These are phyloP conservation scores for Neolentinus lepideus DNA, from an alignment of 1,284 basidiomycete genomes.

Conservation along the genomic window DNA sequence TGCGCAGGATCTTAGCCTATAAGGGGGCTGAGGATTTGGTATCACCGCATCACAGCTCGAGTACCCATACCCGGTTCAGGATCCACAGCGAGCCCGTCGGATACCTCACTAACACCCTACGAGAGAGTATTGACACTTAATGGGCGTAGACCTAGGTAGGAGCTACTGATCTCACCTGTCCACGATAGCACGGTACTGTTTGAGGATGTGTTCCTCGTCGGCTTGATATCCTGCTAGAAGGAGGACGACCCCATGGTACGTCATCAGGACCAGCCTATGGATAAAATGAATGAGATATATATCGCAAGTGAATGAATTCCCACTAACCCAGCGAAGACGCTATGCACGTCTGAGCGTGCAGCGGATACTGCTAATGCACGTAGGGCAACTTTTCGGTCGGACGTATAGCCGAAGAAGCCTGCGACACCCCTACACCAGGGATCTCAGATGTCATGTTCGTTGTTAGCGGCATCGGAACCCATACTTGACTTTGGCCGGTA, in stretches of 20 bases:
- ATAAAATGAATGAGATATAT: neutral
- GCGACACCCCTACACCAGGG: slow-evolving; percentile 45
- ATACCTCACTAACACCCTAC: slow-evolving; percentile 46
- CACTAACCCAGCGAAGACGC: slow-evolving; percentile 63
- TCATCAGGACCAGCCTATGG: slow-evolving; percentile 67
- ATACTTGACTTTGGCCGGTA: slow-evolving; percentile 64
- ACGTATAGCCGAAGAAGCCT: slow-evolving; percentile 67
- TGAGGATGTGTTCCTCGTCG: slow-evolving; percentile 55
- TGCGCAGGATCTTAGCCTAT: slow-evolving; percentile 69
- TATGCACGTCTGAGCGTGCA: slow-evolving; percentile 58
- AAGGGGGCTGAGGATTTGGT: neutral
- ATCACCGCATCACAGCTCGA: neutral
- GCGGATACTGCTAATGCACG: slow-evolving; percentile 63
- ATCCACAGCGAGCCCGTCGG: slow-evolving; percentile 71
- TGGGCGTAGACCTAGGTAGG: too few species aligned
- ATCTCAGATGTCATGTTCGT: neutral
- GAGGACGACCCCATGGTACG: slow-evolving; percentile 66
- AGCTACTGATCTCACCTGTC: slow-evolving; percentile 35
- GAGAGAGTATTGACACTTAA: neutral
- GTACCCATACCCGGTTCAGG: slow-evolving; percentile 52
- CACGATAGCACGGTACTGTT: slow-evolving; percentile 56
- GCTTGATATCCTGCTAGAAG: slow-evolving; percentile 69
- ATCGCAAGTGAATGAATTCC: neutral
- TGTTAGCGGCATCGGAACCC: slow-evolving; percentile 13
- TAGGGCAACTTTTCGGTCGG: slow-evolving; percentile 61